Evolutionary conservation across 106 monocot genomes (phyloP), one percentile per base, ranked within the genome.

Genomic region (Gastrodia elata): DNA sequence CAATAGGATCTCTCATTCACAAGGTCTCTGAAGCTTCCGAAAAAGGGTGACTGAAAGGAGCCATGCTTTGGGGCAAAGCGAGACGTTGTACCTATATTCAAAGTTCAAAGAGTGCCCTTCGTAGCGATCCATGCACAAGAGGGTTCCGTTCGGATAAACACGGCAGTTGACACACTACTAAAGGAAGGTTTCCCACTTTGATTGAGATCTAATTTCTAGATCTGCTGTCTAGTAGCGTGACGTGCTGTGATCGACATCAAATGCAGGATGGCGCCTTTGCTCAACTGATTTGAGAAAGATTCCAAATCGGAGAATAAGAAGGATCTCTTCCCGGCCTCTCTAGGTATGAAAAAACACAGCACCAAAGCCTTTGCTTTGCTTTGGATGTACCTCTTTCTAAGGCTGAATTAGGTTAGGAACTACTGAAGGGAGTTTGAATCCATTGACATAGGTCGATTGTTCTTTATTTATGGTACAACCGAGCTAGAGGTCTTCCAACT

Each of bases 381-480:
- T 14, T 49, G 8, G 14, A 14, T 8, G 11, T 49, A 8, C 14
- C 48, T 8, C 48, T 49, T 49, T 49, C 48, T 8, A 14, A 10
- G 14, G 11, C 8, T 10, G 14, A 10, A 49, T 8, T 49, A 10
- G 48, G 48, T 14, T 10, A 8, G 14, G 14, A 49, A 10, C 48
- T 14, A 49, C 14, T 49, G 48, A 49, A 8, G 14, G 11, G 14
- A 10, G 48, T 49, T 49, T n/a, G n/a, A n/a, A n/a, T n/a, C n/a
- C n/a, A n/a, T n/a, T n/a, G n/a, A n/a, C n/a, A n/a, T n/a, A n/a
- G n/a, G n/a, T n/a, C n/a, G 14, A 49, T 49, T 49, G 11, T 49
- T 49, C 48, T 49, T 49, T 49, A 49, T 49, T 49, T 49, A 49
- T 49, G 48, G 48, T 49, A 49, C 48, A 49, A 49, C 48, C 48